A percentile compares a stretch with the other conserved stretches of the same genome.
Evolutionary conservation across 2,329 filamentous ascomycete genomes (phyloP).

Genomic region (Talaromyces sp.): DNA sequence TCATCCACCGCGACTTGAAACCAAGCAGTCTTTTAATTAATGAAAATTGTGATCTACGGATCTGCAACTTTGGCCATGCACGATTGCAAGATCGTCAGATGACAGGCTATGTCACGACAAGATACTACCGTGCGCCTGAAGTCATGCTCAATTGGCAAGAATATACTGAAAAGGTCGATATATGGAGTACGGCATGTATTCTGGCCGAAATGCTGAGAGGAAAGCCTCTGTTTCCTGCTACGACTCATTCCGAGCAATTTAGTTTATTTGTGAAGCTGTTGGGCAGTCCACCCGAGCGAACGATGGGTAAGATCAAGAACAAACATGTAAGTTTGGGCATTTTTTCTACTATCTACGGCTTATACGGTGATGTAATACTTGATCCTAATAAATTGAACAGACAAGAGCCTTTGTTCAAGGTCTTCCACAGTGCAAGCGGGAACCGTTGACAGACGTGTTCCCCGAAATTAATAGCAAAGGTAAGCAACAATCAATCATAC

Average conservation of each 20-base stretch:
- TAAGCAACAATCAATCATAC: background rate
- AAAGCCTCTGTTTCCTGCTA: slow-evolving; percentile 95
- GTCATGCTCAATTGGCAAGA: slow-evolving; percentile 99
- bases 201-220: slow-evolving; percentile 99
- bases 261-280: slow-evolving; percentile 97
- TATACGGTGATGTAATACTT: no score
- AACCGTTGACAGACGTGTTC: slow-evolving; percentile 83
- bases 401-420: slow-evolving; percentile 96
- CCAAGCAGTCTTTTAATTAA: slow-evolving; percentile 98
- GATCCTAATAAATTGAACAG: no score
- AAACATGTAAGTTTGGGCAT: slow-evolving; percentile 72
- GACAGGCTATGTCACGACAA: slow-evolving; percentile 96
- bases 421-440: slow-evolving; percentile 86
- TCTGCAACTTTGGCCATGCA: slow-evolving; percentile 96
- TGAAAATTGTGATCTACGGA: slow-evolving; percentile 98
- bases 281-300: slow-evolving; percentile 92
- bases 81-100: slow-evolving; percentile 98
- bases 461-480: slow-evolving; percentile 59
- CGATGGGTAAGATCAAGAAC: slow-evolving; percentile 95
- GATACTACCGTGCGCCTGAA: slow-evolving; percentile 97
- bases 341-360: background rate
- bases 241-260: slow-evolving; percentile 98
- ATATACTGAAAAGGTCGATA: slow-evolving; percentile 96
- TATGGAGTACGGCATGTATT: slow-evolving; percentile 98
- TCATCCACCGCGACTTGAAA: slow-evolving; percentile 96